Evolutionary conservation across 805 yeast genomes (phyloP).

Genomic region (Kluyveromyces aestuarii): DNA sequence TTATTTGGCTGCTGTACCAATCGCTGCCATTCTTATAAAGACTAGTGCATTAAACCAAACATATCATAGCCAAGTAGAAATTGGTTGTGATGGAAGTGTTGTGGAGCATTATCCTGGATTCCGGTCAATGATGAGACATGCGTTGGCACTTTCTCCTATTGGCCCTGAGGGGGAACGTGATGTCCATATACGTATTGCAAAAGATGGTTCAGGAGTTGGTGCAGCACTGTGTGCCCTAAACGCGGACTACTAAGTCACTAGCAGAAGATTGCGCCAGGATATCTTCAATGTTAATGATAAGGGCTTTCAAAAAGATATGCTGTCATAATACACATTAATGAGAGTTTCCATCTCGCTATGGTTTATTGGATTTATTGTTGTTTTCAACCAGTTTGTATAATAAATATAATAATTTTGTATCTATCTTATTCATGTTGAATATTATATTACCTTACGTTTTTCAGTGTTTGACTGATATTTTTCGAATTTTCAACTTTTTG

Average conservation of each 20-base stretch:
- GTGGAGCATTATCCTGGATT: constrained; percentile 91
- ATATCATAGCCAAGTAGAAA: constrained; percentile 69
- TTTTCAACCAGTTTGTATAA: no score
- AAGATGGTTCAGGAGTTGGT: constrained; percentile 96
- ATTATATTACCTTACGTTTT: background rate
- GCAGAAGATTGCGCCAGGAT: background rate
- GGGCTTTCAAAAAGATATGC: no score
- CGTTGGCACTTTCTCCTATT: constrained; percentile 57
- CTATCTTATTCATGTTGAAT: no score
- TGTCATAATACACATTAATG: no score
- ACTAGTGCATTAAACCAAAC: constrained; percentile 51
- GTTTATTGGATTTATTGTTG: no score
- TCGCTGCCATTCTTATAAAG: constrained; percentile 68
- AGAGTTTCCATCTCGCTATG: no score
- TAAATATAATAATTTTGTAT: no score
- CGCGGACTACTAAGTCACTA: constrained; percentile 11
- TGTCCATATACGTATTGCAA: constrained; percentile 70
- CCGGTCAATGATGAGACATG: constrained; percentile 70
- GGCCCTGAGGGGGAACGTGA: constrained; percentile 71
- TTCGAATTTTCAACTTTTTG: background rate
- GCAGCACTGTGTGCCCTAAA: constrained; percentile 84
- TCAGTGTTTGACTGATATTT: background rate
- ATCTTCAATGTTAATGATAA: no score
- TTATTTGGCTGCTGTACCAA: constrained; percentile 75
- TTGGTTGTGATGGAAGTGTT: constrained; percentile 94